These are phyloP conservation scores for Podospora appendiculata DNA, from an alignment of 495 filamentous ascomycete species.

Conservation along the genomic window DNA sequence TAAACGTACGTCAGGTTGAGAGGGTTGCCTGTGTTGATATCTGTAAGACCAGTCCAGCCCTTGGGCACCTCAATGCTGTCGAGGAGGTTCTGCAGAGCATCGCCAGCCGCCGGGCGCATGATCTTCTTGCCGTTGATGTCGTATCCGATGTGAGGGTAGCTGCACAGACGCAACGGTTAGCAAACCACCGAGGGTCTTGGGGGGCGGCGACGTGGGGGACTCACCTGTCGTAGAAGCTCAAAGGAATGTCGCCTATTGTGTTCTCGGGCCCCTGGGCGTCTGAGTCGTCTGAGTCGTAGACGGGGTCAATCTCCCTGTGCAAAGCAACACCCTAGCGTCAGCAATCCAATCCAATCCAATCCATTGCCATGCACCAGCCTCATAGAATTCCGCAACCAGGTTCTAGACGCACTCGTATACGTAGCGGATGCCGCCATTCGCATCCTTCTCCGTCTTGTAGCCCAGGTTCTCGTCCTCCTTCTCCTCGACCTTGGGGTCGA, in stretches of 20 bases:
- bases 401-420: constrained; percentile 43
- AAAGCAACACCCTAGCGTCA: constrained; percentile 33
- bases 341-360: neutral
- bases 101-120: constrained; percentile 87
- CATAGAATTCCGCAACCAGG: neutral
- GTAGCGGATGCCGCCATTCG: constrained; percentile 45
- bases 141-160: constrained; percentile 91
- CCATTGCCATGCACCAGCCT: no score
- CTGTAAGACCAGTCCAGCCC: constrained; percentile 94
- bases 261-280: constrained; percentile 73
- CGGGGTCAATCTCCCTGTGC: constrained; percentile 77
- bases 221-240: constrained; percentile 88
- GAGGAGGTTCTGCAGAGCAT: constrained; percentile 86
- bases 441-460: constrained; percentile 49
- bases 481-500: constrained; percentile 22
- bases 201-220: neutral
- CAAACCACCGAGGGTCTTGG: neutral
- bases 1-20: constrained; percentile 51
- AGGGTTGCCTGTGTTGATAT: constrained; percentile 86
- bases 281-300: constrained; percentile 91
- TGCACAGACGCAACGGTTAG: neutral
- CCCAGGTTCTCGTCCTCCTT: constrained; percentile 39
- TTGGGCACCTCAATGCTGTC: constrained; percentile 97
- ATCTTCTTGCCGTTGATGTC: constrained; percentile 98
- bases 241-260: constrained; percentile 90